phyloP scores from a whole-genome alignment of 192 early-diverging fungal species.

The Backusella liffmaniae region DNA sequence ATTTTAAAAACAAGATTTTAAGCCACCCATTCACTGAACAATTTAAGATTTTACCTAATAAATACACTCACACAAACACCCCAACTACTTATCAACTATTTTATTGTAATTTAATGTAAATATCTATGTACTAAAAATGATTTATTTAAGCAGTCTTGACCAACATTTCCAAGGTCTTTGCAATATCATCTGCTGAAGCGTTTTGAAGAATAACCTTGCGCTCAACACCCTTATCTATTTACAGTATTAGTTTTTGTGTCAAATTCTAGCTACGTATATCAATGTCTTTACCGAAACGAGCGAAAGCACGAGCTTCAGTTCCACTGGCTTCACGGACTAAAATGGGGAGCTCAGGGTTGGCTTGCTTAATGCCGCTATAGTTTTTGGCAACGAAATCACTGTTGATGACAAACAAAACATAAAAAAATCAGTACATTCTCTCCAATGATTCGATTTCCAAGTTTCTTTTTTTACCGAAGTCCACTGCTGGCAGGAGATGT shows the following conservation, averaged over 20 bases:
- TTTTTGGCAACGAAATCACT: slow-evolving; percentile 85
- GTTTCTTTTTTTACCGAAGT: slow-evolving; percentile 57
- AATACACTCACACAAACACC: neutral
- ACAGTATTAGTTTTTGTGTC: neutral
- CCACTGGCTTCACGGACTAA: slow-evolving; percentile 86
- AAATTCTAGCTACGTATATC: neutral
- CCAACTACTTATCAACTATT: neutral
- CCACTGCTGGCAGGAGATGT: slow-evolving; percentile 74
- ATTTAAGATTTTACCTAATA: neutral
- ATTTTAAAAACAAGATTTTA: neutral
- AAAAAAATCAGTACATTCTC: neutral
- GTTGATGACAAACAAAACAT: slow-evolving; percentile 18
- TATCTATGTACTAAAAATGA: neutral
- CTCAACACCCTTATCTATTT: slow-evolving; percentile 78
- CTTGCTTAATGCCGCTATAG: slow-evolving; percentile 79
- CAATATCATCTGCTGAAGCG: slow-evolving; percentile 69
- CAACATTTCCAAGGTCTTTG: slow-evolving; percentile 67
- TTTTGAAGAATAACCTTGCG: slow-evolving; percentile 75
- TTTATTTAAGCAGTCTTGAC: slow-evolving; percentile 49
- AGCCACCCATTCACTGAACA: neutral
- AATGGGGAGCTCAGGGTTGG: slow-evolving; percentile 87
- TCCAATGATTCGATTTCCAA: neutral
- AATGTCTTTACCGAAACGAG: slow-evolving; percentile 75
- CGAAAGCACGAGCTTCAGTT: slow-evolving; percentile 85
- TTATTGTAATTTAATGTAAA: neutral